Evolutionary conservation across 116 monocot species (phyloP).

Genomic region (Papilionanthe hybrid): DNA sequence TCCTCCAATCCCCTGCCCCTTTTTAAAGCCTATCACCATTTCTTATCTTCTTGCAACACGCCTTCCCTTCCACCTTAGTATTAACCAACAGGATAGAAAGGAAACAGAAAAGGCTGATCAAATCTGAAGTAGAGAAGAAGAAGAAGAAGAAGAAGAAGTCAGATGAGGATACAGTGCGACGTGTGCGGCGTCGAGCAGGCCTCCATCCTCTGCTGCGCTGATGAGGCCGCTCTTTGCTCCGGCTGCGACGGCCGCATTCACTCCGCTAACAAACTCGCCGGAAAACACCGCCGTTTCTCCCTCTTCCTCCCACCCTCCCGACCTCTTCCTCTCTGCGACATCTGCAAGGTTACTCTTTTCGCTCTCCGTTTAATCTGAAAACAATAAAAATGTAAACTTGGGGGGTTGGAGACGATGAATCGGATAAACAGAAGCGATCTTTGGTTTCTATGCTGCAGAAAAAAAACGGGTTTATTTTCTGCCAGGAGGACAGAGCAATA

Average conservation of each 20-base stretch:
- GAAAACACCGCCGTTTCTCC: slow-evolving; percentile 16
- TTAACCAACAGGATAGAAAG: too few species aligned
- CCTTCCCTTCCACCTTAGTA: too few species aligned
- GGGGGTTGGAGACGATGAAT: too few species aligned
- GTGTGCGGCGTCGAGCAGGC: slow-evolving; percentile 25
- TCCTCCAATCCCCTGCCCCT: too few species aligned
- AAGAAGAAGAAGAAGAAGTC: not conserved
- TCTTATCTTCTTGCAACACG: too few species aligned
- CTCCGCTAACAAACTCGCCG: slow-evolving; percentile 14
- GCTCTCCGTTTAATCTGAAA: not conserved
- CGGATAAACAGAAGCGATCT: not conserved
- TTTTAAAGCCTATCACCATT: too few species aligned
- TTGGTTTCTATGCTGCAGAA: slow-evolving; percentile 25
- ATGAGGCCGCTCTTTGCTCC: slow-evolving; percentile 40
- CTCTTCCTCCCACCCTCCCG: slow-evolving; percentile 1
- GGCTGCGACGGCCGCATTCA: slow-evolving; percentile 19
- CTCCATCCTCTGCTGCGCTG: slow-evolving; percentile 38
- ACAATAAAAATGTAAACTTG: not conserved
- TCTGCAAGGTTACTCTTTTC: slow-evolving; percentile 12
- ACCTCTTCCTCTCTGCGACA: slow-evolving; percentile 14
- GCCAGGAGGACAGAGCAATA: slow-evolving; percentile 55
- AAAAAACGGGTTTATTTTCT: slow-evolving; percentile 46
- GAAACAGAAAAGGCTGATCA: too few species aligned
- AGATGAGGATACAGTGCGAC: slow-evolving; percentile 42
- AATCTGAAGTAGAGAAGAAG: not conserved